Base-by-base conservation (phyloP, 2,329 filamentous ascomycete species). In the Torrubiella hemipterigena region DNA sequence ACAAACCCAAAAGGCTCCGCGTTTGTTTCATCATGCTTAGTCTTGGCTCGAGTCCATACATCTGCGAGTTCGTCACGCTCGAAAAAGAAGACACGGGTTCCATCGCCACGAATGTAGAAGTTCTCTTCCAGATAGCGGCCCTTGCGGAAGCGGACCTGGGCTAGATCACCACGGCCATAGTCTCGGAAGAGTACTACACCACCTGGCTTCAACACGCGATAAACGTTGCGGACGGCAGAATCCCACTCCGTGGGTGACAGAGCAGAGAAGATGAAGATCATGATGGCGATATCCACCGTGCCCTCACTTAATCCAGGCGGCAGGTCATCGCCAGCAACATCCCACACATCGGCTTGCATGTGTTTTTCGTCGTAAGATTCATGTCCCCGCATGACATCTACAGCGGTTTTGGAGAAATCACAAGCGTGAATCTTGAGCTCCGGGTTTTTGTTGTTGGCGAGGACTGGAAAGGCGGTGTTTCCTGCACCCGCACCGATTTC, bases 191-290 rank as follows among this genome's bases (percentile, higher is more conserved):
- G 73, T 32, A 98, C 81, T 47, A 83, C 69, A n/a, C 91, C 91
- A 38, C 87, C 89, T 1, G 86, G 85, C 59, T 93, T 96, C 41
- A 98, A 68, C 21, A 94, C 65, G 31, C 72, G 72, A 55, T 81
- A 72, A 12, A 95, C 73, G 50, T 96, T 98, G 35, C 67, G 61
- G 23, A 96, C 75, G 10, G 86, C 85, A 49, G 76, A 72, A 29
- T 67, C 62, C 91, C 91, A 98, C 55, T 98, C 86, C 29, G 57
- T 54, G 0, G 91, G 91, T 20, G 81, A 77, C 28, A 98, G 63
- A 3, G 91, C 91, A 13, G 85, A 94, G 64, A 98, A 96, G 49
- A 96, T 89, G 61, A 98, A 98, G 38, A 98, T 85, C 69, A 98
- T 76, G 32, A 98, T 67, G 22, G 93, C 84, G 23, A 96, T 74